A percentile compares a stretch with the other conserved stretches of the same genome.
phyloP scores from a whole-genome alignment of 140 eudicot species.

The Flaveria floridana region DNA sequence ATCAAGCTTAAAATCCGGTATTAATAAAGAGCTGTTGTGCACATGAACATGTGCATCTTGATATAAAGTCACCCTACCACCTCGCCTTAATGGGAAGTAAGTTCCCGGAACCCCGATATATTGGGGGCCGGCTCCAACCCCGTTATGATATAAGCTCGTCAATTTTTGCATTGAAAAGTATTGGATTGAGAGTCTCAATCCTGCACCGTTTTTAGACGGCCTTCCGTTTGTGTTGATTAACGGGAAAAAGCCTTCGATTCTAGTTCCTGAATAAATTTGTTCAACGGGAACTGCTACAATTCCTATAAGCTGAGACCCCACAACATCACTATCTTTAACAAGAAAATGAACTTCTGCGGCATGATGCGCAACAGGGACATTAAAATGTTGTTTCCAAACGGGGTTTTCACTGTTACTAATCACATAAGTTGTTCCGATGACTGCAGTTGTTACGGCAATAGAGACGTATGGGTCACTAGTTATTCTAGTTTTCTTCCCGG shows the following conservation, averaged over 20 bases:
- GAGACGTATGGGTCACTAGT: constrained; percentile 88
- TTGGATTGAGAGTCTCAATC: constrained; percentile 60
- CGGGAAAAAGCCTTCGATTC: constrained; percentile 71
- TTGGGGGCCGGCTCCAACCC: constrained; percentile 81
- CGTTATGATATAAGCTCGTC: constrained; percentile 57
- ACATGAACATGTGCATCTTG: constrained; percentile 98
- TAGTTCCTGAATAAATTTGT: constrained; percentile 53
- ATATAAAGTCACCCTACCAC: constrained; percentile 80
- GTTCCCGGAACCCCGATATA: constrained; percentile 78
- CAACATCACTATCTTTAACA: constrained; percentile 89
- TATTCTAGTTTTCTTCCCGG: constrained; percentile 38
- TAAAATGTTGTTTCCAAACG: constrained; percentile 81
- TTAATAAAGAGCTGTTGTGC: constrained; percentile 47
- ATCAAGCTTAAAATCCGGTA: constrained; percentile 67
- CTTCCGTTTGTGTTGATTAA: constrained; percentile 57
- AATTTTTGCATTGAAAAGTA: constrained; percentile 69
- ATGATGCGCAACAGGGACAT: constrained; percentile 83
- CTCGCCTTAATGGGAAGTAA: constrained; percentile 84
- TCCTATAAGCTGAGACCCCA: constrained; percentile 93
- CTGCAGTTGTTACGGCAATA: constrained; percentile 58
- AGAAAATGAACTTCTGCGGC: constrained; percentile 80
- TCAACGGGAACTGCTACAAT: constrained; percentile 71
- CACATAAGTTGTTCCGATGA: constrained; percentile 83
- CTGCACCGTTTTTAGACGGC: constrained; percentile 81
- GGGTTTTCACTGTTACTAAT: constrained; percentile 79